A percentile compares a stretch with the other conserved stretches of the same genome.
Conservation (phyloP, 2,329 filamentous ascomycete genomes). For the Dactylellina haptotyla region DNA sequence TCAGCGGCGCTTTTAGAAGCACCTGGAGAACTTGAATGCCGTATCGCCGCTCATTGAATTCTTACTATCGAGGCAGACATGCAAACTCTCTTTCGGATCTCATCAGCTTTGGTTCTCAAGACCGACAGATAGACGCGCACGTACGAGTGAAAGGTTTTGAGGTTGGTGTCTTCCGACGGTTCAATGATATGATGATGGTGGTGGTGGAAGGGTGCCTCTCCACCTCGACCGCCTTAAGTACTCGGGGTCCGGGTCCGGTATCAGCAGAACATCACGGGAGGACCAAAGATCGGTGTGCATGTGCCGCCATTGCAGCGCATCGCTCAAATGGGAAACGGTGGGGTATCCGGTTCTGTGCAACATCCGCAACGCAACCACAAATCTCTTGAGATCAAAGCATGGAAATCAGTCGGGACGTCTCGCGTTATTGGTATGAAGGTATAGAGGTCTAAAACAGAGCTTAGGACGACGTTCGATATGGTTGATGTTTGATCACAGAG, state of each 20-base stretch:
- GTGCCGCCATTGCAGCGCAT: too few relatives aligned
- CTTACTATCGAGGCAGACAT: slow-evolving; percentile 14
- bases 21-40: slow-evolving; percentile 7
- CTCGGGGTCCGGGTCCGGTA: too few relatives aligned
- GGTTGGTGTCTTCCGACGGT: not conserved
- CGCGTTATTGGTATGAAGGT: too few relatives aligned
- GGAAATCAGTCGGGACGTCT: too few relatives aligned
- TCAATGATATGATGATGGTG: not conserved
- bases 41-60: slow-evolving; percentile 21
- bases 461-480: too few relatives aligned
- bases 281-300: not conserved
- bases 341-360: slow-evolving; percentile 30
- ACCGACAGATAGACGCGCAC: too few relatives aligned
- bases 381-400: too few relatives aligned
- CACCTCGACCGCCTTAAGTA: too few relatives aligned
- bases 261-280: too few relatives aligned
- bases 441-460: too few relatives aligned
- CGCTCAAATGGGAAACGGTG: slow-evolving; percentile 12
- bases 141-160: not conserved
- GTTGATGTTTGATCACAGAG: too few relatives aligned
- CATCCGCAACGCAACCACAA: slow-evolving; percentile 8
- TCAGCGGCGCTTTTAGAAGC: slow-evolving; percentile 15
- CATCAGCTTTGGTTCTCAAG: not conserved
- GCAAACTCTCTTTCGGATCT: not conserved
- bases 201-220: not conserved